Evolutionary conservation across 2,329 filamentous ascomycete genomes (phyloP).

Genomic region (Lasiodiplodia hormozganensis): DNA sequence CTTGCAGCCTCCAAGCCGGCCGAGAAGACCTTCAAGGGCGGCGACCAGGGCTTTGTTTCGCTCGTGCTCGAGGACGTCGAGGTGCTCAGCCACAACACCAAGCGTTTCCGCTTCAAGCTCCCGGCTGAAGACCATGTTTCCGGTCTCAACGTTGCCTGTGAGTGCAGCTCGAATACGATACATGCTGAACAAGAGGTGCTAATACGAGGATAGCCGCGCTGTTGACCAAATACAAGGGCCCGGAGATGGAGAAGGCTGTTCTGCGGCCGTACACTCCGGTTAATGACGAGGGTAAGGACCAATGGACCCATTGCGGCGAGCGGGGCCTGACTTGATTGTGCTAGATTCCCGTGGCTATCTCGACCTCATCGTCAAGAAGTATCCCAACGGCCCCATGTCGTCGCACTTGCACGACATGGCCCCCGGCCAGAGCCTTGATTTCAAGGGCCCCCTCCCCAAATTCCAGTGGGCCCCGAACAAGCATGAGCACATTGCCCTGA

Average conservation of each 20-base stretch:
- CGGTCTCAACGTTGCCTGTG: constrained; percentile 79
- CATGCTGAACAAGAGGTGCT: neutral
- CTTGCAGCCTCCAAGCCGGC: constrained; percentile 46
- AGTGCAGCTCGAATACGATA: constrained; percentile 32
- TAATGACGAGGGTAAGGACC: constrained; percentile 76
- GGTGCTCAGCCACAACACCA: constrained; percentile 90
- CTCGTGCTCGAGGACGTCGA: constrained; percentile 82
- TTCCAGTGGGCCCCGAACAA: constrained; percentile 91
- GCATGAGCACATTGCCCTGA: constrained; percentile 84
- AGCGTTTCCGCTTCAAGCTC: constrained; percentile 87
- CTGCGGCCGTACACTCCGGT: constrained; percentile 93
- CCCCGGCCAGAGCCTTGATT: constrained; percentile 80
- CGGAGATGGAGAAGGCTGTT: constrained; percentile 82
- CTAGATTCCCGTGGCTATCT: constrained; percentile 78
- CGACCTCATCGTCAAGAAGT: constrained; percentile 91
- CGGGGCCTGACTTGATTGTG: neutral
- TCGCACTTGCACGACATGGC: constrained; percentile 83
- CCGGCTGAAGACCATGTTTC: constrained; percentile 84
- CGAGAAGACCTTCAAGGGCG: constrained; percentile 72
- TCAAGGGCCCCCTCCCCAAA: constrained; percentile 97
- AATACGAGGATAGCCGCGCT: constrained; percentile 65
- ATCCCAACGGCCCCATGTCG: constrained; percentile 91
- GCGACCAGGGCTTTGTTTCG: constrained; percentile 86
- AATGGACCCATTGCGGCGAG: neutral
- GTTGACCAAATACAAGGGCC: constrained; percentile 88